Base-by-base conservation (phyloP, 164 flowering plant species). In the Macadamia integrifolia region DNA sequence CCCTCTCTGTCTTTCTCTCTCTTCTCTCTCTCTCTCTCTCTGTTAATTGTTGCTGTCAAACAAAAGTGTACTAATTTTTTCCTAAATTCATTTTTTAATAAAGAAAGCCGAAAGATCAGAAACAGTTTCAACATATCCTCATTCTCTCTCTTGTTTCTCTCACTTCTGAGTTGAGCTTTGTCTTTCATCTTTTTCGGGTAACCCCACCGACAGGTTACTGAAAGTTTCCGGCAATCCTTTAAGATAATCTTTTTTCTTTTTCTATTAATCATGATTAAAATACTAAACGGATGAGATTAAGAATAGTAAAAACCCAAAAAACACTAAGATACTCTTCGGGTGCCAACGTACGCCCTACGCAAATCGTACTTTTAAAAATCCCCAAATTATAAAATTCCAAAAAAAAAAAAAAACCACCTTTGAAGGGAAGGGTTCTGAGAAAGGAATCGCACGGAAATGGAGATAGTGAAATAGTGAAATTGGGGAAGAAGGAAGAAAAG, bases 201-300 rank as follows among this genome's bases (percentile, higher is more conserved):
- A 68, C 71, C 62, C 68, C 73, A 60, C 82, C 80, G 82, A 81
- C 80, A 77, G 43, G 67, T 43, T 64, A 62, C 70, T 59, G 77
- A 77, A 75, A 75, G 72, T 60, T 58, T 58, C 80, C 76, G 73
- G 75, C 73, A 59, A 65, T n/a, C 66, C 72, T 78, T 70, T 68
- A 69, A 6, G 53, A 15, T 53, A 6, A 40, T 15, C 17, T 52
- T 71, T 71, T 15, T 61, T 69, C 9, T 8, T 43, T 42, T 2
- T 35, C 40, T 35, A 5, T 35, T 35, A 35, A 35, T 35, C 40
- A 35, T 35, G 40, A 35, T 35, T 35, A 35, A 35, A 35, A 35
- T 2, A 35, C 5, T 35, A 35, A 35, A 35, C 5, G 5, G 5
- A 9, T 5, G 43, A 17, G 17, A 43, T 53, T 43, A 46, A 29